These are phyloP conservation scores for Harringtonia aguacate DNA, from an alignment of 2,329 filamentous ascomycete genomes.

Conservation along the genomic window DNA sequence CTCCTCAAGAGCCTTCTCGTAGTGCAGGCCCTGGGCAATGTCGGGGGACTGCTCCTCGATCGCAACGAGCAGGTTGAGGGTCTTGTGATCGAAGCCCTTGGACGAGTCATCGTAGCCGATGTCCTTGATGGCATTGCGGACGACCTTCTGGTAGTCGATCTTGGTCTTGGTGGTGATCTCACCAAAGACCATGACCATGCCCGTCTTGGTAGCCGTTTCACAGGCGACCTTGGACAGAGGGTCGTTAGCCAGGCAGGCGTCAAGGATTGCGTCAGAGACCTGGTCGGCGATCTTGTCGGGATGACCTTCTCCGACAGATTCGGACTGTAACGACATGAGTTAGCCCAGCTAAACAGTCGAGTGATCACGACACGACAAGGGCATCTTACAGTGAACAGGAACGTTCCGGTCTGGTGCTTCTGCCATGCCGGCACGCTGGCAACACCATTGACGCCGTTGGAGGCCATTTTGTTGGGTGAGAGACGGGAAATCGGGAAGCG, in stretches of 20 bases:
- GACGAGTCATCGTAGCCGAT: constrained; percentile 95
- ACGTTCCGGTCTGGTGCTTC: constrained; percentile 55
- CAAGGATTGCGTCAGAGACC: constrained; percentile 96
- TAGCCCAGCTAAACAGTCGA: not conserved
- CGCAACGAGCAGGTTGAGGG: constrained; percentile 93
- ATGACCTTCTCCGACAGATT: constrained; percentile 84
- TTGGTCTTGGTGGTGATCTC: constrained; percentile 96
- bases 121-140: constrained; percentile 91
- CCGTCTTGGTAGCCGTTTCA: constrained; percentile 99
- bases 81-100: constrained; percentile 99
- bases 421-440: constrained; percentile 22
- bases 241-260: constrained; percentile 91
- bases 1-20: constrained; percentile 94
- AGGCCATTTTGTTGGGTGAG: constrained; percentile 20
- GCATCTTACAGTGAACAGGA: constrained; percentile 65
- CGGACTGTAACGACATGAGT: constrained; percentile 44
- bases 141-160: constrained; percentile 96
- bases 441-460: constrained; percentile 20
- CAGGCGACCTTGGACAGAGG: constrained; percentile 98
- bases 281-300: constrained; percentile 98
- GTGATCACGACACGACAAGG: not conserved
- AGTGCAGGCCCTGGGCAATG: constrained; percentile 98
- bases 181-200: constrained; percentile 98
- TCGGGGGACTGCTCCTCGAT: constrained; percentile 99
- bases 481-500: not conserved